These are phyloP conservation scores for Gryganskiella cystojenkinii DNA, from an alignment of 192 early-diverging fungal species.

Conservation along the genomic window DNA sequence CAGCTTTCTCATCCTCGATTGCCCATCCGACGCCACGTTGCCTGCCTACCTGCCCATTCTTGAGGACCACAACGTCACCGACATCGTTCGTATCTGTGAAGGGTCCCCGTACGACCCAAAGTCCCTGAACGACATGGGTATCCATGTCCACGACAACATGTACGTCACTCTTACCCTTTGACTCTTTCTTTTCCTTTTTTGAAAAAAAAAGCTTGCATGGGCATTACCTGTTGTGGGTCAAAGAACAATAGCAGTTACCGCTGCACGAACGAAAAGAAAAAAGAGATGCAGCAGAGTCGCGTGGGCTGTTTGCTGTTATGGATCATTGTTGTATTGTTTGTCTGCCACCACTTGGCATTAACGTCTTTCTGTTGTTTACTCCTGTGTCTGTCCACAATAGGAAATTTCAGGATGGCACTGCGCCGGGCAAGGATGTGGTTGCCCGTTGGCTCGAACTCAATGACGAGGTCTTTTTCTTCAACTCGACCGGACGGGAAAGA, in stretches of 20 bases:
- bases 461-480: constrained; percentile 39
- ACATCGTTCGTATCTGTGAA: constrained; percentile 80
- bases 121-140: constrained; percentile 58
- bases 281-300: too few relatives aligned
- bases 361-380: too few relatives aligned
- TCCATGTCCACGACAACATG: constrained; percentile 72
- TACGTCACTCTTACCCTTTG: constrained; percentile 1
- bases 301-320: too few relatives aligned
- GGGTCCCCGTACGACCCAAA: constrained; percentile 64
- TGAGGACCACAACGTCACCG: constrained; percentile 64
- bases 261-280: too few relatives aligned
- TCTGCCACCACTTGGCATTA: too few relatives aligned
- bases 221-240: neutral
- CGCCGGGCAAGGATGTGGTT: constrained; percentile 57
- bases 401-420: constrained; percentile 76
- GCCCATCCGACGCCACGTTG: constrained; percentile 69
- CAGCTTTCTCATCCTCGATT: constrained; percentile 78
- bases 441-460: constrained; percentile 55
- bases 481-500: constrained; percentile 11
- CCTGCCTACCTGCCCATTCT: constrained; percentile 62
- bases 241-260: too few relatives aligned
- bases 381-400: constrained; percentile 1
- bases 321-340: neutral
- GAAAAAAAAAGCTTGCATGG: neutral
- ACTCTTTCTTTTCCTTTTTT: neutral